These are phyloP conservation scores for Calonectria naviculata DNA, from an alignment of 2,329 filamentous ascomycete species.

Conservation along the genomic window DNA sequence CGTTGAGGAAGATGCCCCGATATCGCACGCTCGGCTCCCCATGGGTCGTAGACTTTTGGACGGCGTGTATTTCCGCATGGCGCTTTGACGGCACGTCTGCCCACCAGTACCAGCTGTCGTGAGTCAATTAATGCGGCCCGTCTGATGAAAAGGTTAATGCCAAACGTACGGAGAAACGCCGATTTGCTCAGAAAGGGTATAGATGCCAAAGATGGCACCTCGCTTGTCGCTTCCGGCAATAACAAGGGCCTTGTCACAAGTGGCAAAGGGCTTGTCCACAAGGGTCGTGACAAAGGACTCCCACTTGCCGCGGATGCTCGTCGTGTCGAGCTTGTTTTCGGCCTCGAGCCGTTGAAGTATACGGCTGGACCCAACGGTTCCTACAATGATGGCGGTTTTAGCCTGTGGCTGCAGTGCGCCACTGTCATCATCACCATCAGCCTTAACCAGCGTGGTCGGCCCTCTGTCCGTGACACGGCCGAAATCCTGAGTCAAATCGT, in stretches of 20 bases:
- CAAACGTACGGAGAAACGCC: slow-evolving; percentile 64
- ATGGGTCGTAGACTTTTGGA: slow-evolving; percentile 35
- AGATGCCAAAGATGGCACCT: slow-evolving; percentile 76
- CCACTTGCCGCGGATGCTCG: slow-evolving; percentile 70
- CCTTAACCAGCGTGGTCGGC: not conserved
- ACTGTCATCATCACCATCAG: not conserved
- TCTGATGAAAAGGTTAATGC: slow-evolving; percentile 53
- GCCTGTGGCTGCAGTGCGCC: not conserved
- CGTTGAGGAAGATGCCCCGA: slow-evolving; percentile 72
- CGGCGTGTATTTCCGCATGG: slow-evolving; percentile 5
- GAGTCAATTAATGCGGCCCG: slow-evolving; percentile 72
- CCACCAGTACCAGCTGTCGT: slow-evolving; percentile 43
- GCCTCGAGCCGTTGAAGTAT: not conserved
- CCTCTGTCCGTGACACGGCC: not conserved
- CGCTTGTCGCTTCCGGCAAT: slow-evolving; percentile 75
- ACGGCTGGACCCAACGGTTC: not conserved
- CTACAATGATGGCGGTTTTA: not conserved
- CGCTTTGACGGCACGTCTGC: slow-evolving; percentile 27
- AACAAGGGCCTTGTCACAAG: slow-evolving; percentile 69
- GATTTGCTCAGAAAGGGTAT: slow-evolving; percentile 77
- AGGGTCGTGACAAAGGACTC: slow-evolving; percentile 73
- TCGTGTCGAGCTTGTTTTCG: slow-evolving; percentile 53
- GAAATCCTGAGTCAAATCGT: not conserved
- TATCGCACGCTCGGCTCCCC: slow-evolving; percentile 68
- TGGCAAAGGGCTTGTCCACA: slow-evolving; percentile 66